Base-by-base conservation (phyloP, 2,329 filamentous ascomycete species). In the Phyllosticta citriasiana region DNA sequence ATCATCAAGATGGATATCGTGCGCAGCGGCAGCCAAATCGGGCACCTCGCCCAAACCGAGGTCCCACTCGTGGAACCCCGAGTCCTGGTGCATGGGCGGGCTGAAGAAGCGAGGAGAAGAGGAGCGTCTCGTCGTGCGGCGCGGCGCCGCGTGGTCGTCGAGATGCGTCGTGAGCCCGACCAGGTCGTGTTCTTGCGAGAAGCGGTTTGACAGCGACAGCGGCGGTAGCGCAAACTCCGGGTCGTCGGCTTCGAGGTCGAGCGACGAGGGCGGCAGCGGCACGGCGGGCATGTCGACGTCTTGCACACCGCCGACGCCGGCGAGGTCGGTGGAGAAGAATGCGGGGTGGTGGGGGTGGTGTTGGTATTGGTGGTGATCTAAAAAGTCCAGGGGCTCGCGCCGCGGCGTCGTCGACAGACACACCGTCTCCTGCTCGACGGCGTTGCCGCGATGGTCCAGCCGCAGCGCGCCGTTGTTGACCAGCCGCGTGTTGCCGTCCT, bases 401-500 rank as follows among this genome's bases (percentile, higher is more conserved):
- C 71, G 70, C 14, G 70, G 70, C 6, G 69, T 71, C 6, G 71
- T 71, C 7, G 71, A 71, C 24, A 74, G 69, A 61, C 70, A 72
- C 0, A 73, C 66, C n/a, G 71, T 70, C 55, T 72, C 72, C 4
- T 66, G 64, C 51, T 73, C 71, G 40, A 47, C 40, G 0, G 40
- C 16, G 51, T 70, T 68, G 10, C 62, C 70, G 55, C 69, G 71
- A 25, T 68, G 66, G 27, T 70, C 67, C 22, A 72, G 66, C 16
- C 69, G 70, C 6, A 66, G 66, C 19, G 68, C 67, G 5, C 67
- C 69, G 24, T 53, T 55, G n/a, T 73, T 70, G 4, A 75, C 71
- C 3, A 74, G 67, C 59, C 73, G 71, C 0, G 71, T 72, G 54
- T 74, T 70, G 2, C 72, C 72, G 53, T 75, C 73, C 2, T 74